Base-by-base conservation (phyloP, 495 filamentous ascomycete genomes). In the Cryomyces minteri region DNA sequence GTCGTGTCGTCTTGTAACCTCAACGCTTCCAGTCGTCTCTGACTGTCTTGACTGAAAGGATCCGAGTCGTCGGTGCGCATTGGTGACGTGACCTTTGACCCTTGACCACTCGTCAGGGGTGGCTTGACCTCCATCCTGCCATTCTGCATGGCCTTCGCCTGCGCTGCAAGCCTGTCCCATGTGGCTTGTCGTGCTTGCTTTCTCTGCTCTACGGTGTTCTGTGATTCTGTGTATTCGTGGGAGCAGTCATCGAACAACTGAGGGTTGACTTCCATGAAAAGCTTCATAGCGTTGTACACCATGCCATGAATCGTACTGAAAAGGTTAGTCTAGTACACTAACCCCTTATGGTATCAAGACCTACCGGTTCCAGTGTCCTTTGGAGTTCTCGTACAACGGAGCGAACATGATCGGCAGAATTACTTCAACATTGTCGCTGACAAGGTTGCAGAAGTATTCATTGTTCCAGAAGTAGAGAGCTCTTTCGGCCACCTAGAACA, bases 401-500 rank as follows among this genome's bases (percentile, higher is more conserved):
- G 92, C 88, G 59, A 99, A 99, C 90, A 99, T 99, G 51, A 99
- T 96, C 5, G 90, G 90, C 32, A 99, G 69, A 55, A 99, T 99
- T 39, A 93, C 84, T 53, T 95, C 88, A 31, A 96, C 90, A 57
- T 99, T 96, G 62, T 99, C 90, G 69, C 88, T 95, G 44, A 99
- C 90, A 45, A 99, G 68, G 57, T 99, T 99, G 69, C 90, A 99
- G 68, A 99, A 99, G 56, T 99, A 99, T 59, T 99, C 90, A 58
- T 99, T 99, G 64, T 99, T 99, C 90, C 90, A 99, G 69, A 96
- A 99, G 66, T 99, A 99, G 28, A 99, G 76, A 2, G 92, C 90
- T 52, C 90, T 75, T 60, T 99, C 90, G 32, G 90, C 90, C 39
- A 98, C 90, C 78, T 81, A 50, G 11, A 50, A 34, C n/a, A 31